A percentile compares a stretch with the other conserved stretches of the same genome.
Conservation (phyloP, 129 eudicot species). For the Mikania micrantha region DNA sequence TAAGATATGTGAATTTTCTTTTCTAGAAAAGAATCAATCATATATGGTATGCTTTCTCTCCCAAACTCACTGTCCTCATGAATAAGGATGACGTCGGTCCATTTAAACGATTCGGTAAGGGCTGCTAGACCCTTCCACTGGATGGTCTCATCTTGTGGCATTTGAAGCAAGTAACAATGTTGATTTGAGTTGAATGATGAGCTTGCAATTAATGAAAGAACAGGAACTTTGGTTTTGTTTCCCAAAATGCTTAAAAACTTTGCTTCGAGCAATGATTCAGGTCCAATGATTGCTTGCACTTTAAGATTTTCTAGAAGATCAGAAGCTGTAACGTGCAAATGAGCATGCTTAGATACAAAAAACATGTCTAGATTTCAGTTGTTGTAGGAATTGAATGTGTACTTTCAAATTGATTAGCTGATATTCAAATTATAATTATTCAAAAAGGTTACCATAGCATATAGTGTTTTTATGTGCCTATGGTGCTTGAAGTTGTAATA, state of each 20-base stretch:
- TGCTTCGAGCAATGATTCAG: conserved; percentile 20
- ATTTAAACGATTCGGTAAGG: conserved; percentile 21
- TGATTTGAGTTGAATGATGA: not conserved
- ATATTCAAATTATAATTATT: no score
- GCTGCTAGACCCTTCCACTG: conserved; percentile 22
- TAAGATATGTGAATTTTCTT: conserved; percentile 12
- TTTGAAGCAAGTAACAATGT: conserved; percentile 19
- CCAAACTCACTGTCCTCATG: conserved; percentile 23
- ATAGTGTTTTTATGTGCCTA: no score
- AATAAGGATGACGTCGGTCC: conserved; percentile 19
- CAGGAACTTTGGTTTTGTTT: conserved; percentile 25
- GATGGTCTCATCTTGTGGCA: conserved; percentile 24
- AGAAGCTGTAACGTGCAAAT: conserved; percentile 16
- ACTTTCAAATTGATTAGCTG: not conserved
- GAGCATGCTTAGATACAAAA: not conserved
- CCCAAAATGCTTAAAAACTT: conserved; percentile 16
- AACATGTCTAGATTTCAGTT: not conserved
- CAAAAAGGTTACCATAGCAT: no score
- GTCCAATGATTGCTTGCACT: conserved; percentile 32
- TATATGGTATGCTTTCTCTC: not conserved
- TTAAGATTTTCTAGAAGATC: conserved; percentile 26
- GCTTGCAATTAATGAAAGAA: conserved; percentile 20
- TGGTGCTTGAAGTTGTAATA: no score
- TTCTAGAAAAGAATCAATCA: conserved; percentile 18
- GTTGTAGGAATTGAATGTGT: no score